A percentile compares a stretch with the other conserved stretches of the same genome.
Conservation (phyloP, 78 protist genomes). For the Salpingoeca rosetta region DNA sequence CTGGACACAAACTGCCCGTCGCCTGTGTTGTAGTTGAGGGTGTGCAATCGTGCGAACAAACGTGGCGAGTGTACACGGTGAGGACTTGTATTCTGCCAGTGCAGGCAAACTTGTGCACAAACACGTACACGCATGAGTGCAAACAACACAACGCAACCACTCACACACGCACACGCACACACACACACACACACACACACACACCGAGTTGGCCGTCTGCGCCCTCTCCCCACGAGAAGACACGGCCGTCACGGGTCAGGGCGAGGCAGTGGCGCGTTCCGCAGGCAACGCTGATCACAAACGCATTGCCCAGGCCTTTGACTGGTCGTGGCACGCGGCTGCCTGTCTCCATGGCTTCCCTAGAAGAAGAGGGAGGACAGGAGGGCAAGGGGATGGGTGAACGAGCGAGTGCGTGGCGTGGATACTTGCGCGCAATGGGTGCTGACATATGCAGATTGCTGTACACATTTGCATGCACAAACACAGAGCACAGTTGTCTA, state of each 20-base stretch:
- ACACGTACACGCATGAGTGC: too few species aligned
- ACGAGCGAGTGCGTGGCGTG: background rate
- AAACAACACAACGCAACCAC: too few species aligned
- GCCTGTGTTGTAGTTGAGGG: too few species aligned
- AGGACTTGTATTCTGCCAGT: too few species aligned
- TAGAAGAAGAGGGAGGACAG: background rate
- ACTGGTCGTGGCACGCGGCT: too few species aligned
- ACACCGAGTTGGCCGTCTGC: background rate
- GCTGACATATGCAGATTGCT: background rate
- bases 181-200: too few species aligned
- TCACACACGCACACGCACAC: too few species aligned
- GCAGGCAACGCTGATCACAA: background rate
- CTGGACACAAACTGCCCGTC: too few species aligned
- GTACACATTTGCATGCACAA: background rate
- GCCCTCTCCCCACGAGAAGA: background rate
- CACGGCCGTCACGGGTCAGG: background rate
- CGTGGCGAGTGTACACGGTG: too few species aligned
- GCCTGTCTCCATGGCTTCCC: background rate
- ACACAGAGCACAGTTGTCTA: background rate
- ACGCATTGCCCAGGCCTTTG: too few species aligned
- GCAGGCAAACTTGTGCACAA: too few species aligned
- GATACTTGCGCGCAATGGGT: background rate
- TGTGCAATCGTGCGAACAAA: too few species aligned
- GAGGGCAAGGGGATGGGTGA: background rate
- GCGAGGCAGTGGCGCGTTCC: background rate